A percentile compares a stretch with the other conserved stretches of the same genome.
phyloP scores from a whole-genome alignment of 352 stramenopile species.

The Phytophthora boehmeriae region DNA sequence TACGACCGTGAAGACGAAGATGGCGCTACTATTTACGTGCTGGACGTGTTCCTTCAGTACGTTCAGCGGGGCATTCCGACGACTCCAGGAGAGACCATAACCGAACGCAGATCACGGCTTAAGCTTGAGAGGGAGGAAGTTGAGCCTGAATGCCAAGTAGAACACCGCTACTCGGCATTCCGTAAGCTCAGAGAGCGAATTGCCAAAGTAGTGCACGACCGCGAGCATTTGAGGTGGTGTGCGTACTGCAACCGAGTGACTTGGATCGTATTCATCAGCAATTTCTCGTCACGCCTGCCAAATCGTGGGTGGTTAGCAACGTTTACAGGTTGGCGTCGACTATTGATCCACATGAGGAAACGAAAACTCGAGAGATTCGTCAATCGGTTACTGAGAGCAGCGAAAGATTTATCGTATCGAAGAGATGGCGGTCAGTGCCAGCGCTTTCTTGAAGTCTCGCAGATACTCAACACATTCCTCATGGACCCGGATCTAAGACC shows the following conservation, averaged over 20 bases:
- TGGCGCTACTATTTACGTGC: constrained; percentile 56
- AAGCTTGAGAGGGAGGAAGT: constrained; percentile 27
- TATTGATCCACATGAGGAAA: constrained; percentile 34
- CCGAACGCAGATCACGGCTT: constrained; percentile 24
- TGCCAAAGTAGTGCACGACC: constrained; percentile 31
- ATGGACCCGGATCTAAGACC: constrained; percentile 43
- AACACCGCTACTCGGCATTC: constrained; percentile 72
- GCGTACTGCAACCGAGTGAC: constrained; percentile 52
- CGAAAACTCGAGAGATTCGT: constrained; percentile 49
- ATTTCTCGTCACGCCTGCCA: constrained; percentile 54
- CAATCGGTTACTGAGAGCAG: constrained; percentile 41
- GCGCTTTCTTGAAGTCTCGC: constrained; percentile 55
- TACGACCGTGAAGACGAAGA: constrained; percentile 42
- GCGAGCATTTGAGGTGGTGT: constrained; percentile 54
- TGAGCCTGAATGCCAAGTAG: constrained; percentile 46
- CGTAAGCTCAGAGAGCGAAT: constrained; percentile 45
- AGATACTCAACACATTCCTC: constrained; percentile 62
- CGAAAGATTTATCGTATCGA: constrained; percentile 59
- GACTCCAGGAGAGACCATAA: constrained; percentile 24
- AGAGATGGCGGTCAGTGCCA: constrained; percentile 42
- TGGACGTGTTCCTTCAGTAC: constrained; percentile 55
- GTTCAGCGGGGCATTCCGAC: constrained; percentile 56
- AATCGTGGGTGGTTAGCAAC: constrained; percentile 23
- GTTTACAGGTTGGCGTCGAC: constrained; percentile 18
- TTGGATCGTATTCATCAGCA: constrained; percentile 39